phyloP scores from a whole-genome alignment of 805 yeast species.

The Lipomyces oligophaga region DNA sequence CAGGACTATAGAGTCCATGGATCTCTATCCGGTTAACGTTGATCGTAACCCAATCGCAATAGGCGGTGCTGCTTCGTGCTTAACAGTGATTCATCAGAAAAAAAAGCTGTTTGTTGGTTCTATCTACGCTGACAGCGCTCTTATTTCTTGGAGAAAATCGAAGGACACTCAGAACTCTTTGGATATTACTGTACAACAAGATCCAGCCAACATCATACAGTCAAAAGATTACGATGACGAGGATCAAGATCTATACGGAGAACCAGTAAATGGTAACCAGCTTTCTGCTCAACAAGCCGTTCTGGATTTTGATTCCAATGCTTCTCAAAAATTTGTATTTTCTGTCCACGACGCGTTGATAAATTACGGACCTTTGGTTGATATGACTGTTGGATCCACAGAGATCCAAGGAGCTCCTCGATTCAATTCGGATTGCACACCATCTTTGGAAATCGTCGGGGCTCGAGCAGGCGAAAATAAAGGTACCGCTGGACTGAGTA shows the following conservation, averaged over 20 bases:
- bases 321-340: constrained; percentile 39
- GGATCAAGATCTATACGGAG: constrained; percentile 30
- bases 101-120: constrained; percentile 55
- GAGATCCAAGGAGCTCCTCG: constrained; percentile 1
- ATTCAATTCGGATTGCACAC: constrained; percentile 1
- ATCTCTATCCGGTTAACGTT: constrained; percentile 4
- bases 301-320: constrained; percentile 1
- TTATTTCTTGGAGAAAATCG: constrained; percentile 43
- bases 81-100: constrained; percentile 7
- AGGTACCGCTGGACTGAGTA: constrained; percentile 49
- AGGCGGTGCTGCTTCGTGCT: constrained; percentile 18
- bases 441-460: constrained; percentile 52
- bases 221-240: constrained; percentile 30
- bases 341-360: constrained; percentile 50
- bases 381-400: constrained; percentile 55
- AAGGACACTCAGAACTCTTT: constrained; percentile 8
- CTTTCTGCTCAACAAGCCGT: constrained; percentile 17
- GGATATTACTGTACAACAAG: background rate
- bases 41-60: constrained; percentile 3
- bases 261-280: constrained; percentile 1
- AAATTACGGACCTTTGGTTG: constrained; percentile 71
- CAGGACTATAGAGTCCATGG: constrained; percentile 36
- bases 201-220: background rate
- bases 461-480: constrained; percentile 59
- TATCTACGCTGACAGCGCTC: constrained; percentile 54